Conservation (phyloP, 2,329 filamentous ascomycete genomes). For the Dactylonectria estremocensis region DNA sequence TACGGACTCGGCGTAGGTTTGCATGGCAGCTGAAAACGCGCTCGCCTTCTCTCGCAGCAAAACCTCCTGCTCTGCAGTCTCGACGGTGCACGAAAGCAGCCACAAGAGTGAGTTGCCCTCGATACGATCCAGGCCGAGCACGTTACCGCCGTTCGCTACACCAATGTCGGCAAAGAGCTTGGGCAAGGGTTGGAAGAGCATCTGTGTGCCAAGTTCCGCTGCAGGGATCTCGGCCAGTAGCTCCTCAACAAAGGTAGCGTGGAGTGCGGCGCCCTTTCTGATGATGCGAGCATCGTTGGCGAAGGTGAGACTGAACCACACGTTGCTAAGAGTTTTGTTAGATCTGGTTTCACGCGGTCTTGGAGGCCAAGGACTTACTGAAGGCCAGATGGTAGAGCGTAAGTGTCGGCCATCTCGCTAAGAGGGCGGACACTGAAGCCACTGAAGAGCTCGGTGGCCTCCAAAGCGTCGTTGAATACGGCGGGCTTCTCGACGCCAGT, state of each 20-base stretch:
- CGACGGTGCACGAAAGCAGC: constrained; percentile 55
- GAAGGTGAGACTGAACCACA: constrained; percentile 40
- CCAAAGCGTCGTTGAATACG: constrained; percentile 43
- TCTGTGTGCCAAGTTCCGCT: constrained; percentile 45
- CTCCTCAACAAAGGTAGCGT: constrained; percentile 44
- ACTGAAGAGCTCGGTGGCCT: constrained; percentile 37
- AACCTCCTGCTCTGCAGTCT: constrained; percentile 50
- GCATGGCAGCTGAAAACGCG: constrained; percentile 25
- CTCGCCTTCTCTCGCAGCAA: constrained; percentile 36
- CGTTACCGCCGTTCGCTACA: constrained; percentile 49
- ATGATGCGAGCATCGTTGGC: constrained; percentile 48
- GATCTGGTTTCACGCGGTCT: not conserved
- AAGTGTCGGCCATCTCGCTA: constrained; percentile 29
- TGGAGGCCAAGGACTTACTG: constrained; percentile 29
- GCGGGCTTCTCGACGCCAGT: constrained; percentile 40
- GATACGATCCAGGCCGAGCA: constrained; percentile 51
- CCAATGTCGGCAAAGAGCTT: constrained; percentile 41
- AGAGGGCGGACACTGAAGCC: constrained; percentile 32
- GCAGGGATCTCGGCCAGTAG: constrained; percentile 46
- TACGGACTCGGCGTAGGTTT: constrained; percentile 45
- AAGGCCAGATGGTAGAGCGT: constrained; percentile 40
- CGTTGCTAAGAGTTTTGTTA: constrained; percentile 20
- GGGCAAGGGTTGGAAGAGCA: constrained; percentile 53
- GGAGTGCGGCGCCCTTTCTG: constrained; percentile 48
- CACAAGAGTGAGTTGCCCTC: constrained; percentile 55